phyloP scores from a whole-genome alignment of 73 alveolate species.

The Symbiodinium pilosum region DNA sequence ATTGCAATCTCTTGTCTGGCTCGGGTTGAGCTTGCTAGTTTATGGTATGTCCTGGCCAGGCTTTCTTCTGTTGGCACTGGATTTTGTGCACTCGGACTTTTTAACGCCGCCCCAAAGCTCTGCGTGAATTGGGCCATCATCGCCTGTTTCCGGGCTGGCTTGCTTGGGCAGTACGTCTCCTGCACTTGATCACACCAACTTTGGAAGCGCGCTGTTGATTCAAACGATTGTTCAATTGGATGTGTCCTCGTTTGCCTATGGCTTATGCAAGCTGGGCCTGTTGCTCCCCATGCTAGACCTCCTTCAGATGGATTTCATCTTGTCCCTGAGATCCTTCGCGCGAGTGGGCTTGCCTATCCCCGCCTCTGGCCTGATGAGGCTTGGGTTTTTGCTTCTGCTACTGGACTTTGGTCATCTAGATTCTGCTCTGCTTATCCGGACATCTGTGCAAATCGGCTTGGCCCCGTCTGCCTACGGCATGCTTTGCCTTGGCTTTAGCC shows the following conservation, averaged over 20 bases:
- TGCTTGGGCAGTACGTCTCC: background rate
- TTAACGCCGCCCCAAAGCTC: background rate
- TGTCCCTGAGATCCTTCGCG: background rate
- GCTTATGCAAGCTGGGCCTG: conserved; percentile 43
- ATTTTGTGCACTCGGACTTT: conserved; percentile 5
- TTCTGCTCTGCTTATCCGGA: background rate
- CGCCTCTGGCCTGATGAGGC: conserved; percentile 16
- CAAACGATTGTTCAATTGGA: background rate
- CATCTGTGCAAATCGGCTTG: background rate
- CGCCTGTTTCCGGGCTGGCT: conserved; percentile 25
- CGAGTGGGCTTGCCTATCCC: background rate
- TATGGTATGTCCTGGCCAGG: conserved; percentile 54
- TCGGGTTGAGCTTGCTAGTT: background rate
- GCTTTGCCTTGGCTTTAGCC: conserved; percentile 28
- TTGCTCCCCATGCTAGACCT: background rate
- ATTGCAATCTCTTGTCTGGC: background rate
- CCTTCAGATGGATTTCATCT: background rate
- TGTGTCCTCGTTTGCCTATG: conserved; percentile 11
- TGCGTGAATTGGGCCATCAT: background rate
- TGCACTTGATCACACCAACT: background rate
- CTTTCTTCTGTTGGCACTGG: background rate
- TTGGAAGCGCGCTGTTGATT: conserved; percentile 28
- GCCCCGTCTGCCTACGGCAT: conserved; percentile 27
- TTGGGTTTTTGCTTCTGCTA: background rate
- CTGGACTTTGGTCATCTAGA: conserved; percentile 24